phyloP scores from a whole-genome alignment of 495 filamentous ascomycete genomes.

The Penicillium soppii region DNA sequence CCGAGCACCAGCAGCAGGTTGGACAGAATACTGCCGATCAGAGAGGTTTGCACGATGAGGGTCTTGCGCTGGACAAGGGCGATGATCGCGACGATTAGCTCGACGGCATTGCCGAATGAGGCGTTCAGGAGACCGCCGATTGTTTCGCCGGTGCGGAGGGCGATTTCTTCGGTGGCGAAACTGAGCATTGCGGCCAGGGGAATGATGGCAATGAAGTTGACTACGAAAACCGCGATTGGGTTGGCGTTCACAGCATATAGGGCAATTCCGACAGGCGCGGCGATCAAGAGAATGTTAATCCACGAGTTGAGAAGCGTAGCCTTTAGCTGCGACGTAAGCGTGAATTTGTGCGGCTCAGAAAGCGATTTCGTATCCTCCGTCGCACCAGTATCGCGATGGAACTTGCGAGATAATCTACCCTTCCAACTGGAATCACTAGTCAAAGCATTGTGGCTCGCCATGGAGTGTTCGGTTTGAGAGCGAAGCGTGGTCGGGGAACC shows the following conservation, averaged over 20 bases:
- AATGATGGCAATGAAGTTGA: conserved; percentile 89
- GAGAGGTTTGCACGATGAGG: conserved; percentile 86
- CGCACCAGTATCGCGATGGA: conserved; percentile 1
- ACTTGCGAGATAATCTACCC: conserved; percentile 17
- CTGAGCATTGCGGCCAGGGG: conserved; percentile 56
- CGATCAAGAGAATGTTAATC: conserved; percentile 80
- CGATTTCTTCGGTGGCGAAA: conserved; percentile 56
- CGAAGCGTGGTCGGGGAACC: conserved; percentile 2
- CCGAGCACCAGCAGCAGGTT: conserved; percentile 90
- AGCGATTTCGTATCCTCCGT: conserved; percentile 27
- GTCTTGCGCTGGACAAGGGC: conserved; percentile 72
- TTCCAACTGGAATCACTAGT: conserved; percentile 36
- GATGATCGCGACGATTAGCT: conserved; percentile 87
- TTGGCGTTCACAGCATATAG: conserved; percentile 60
- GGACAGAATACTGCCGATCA: conserved; percentile 88
- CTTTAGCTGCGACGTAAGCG: conserved; percentile 65
- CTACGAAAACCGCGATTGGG: conserved; percentile 66
- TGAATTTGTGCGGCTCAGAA: conserved; percentile 54
- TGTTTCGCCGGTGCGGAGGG: conserved; percentile 67
- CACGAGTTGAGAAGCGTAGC: conserved; percentile 74
- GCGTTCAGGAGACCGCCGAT: conserved; percentile 86
- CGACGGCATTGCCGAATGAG: conserved; percentile 88
- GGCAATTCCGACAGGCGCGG: conserved; percentile 74
- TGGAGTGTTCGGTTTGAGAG: conserved; percentile 24
- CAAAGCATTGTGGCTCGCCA: conserved; percentile 34